Evolutionary conservation across 345 rosid species (phyloP), one percentile per base, ranked within the genome.

Genomic region (Eucalyptus cloeziana): DNA sequence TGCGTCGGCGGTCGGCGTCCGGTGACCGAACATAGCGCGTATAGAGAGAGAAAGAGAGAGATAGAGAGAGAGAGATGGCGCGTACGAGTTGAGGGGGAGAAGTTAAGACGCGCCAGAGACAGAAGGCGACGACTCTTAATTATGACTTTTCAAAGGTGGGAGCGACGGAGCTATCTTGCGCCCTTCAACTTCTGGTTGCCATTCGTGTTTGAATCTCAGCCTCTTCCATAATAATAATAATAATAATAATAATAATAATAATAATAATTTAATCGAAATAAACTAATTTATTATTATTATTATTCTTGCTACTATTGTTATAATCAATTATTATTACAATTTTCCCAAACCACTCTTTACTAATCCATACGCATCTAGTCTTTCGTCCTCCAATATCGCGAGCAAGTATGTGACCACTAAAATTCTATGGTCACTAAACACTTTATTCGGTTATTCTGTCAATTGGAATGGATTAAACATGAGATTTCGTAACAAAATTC

Each of bases 1-100:
- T 6, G 58, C 52, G 30, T 89, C 94, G 87, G 92, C 89, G 92
- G 91, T 89, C 50, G 89, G 86, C 81, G 89, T 92, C 89, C 95
- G 94, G 91, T 92, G 90, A 86, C 88, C 87, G 87, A 87, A 87
- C 86, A 89, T 91, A 83, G 92, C 76, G 50, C 9, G 90, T 76
- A 33, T 87, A 45, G 85, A 30, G 85, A 52, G 91, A 31, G 37
- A 30, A 27, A 64, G 87, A 43, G 83, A 85, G 19, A 31, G 58
- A 60, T 4, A 40, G 9, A 19, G 64, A 11, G 76, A 33, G 49
- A 40, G 54, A n/a, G 51, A 60, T 8, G 49, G 31, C 33, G 80
- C 37, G 54, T 67, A 43, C 27, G 43, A 88, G n/a, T 43, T 58
- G 90, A 89, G 56, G 88, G 90, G 91, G 90, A 91, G 89, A 91